A percentile compares a stretch with the other conserved stretches of the same genome.
phyloP scores from a whole-genome alignment of 140 eudicot genomes.

The Oenanthe javanica region DNA sequence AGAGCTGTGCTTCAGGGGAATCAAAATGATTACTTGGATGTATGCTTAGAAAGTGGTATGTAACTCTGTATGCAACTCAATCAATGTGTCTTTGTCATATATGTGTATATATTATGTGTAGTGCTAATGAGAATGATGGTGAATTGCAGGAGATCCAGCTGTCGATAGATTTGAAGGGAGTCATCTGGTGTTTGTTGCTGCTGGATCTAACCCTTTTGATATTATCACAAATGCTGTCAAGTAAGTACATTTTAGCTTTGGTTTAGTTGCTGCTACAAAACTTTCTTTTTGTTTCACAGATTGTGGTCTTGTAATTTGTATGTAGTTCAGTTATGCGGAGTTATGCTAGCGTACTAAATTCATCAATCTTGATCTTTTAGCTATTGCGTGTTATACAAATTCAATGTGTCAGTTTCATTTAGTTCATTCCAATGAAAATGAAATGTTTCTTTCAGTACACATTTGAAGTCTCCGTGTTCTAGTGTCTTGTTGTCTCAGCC shows the following conservation, averaged over 20 bases:
- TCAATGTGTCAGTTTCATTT: not conserved
- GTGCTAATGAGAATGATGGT: not conserved
- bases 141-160: constrained; percentile 63
- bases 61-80: no score
- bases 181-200: constrained; percentile 69
- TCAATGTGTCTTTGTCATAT: not conserved
- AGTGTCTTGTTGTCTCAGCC: not conserved
- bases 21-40: constrained; percentile 59
- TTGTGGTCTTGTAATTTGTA: not conserved
- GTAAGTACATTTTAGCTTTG: constrained; percentile 25
- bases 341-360: not conserved
- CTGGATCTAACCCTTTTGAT: constrained; percentile 80
- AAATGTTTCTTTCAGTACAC: not conserved
- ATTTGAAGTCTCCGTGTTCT: not conserved
- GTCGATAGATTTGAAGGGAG: constrained; percentile 73
- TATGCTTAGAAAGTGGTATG: constrained; percentile 90
- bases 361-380: not conserved
- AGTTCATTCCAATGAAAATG: not conserved
- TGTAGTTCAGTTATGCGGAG: not conserved
- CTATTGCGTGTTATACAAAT: not conserved
- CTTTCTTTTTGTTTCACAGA: not conserved
- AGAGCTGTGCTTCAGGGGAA: constrained; percentile 91
- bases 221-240: constrained; percentile 74
- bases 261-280: not conserved
- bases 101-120: not conserved